Base-by-base conservation (phyloP, 345 rosid genomes). In the Linum lewisii region DNA sequence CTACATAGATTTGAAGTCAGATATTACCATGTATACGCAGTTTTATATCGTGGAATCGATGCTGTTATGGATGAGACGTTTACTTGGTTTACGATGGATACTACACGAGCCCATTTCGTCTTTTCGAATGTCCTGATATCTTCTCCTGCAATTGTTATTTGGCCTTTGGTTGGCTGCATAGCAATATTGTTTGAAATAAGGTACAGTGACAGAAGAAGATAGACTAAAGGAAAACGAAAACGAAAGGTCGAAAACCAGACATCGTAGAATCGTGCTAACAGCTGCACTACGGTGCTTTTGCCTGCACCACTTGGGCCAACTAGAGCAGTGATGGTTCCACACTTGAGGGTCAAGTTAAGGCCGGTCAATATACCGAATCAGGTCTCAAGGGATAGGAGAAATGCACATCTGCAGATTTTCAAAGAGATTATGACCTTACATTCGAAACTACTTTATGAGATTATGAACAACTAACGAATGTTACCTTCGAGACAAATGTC, bases 241-340 rank as follows among this genome's bases (percentile, higher is more conserved):
- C n/a, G n/a, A n/a, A n/a, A n/a, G n/a, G n/a, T n/a, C n/a, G n/a
- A n/a, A 29, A 63, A 51, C 57, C 15, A 22, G 63, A 91, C 98
- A 96, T 92, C 96, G 37, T 92, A 92, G 69, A 92, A 86, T 60
- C 96, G 95, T 54, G 96, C 88, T 82, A 92, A 70, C 32, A 92
- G 81, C 77, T 92, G 98, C 64, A 92, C 96, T 66, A 92, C 66
- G 32, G 98, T 92, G 70, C 96, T 92, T 75, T 92, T 92, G 26
- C 98, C 98, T 21, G 98, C 88, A 72, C 98, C 98, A 66, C 98
- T 92, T 65, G 95, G 69, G 51, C 98, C 98, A 60, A 92, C 98
- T 60, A 92, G 77, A 63, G 98, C 98, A 60, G 93, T 92, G 66
- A 88, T 84, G 34, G 90, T 81, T 72, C 98, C 96, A 60, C 75